These are phyloP conservation scores for Monoraphidium neglectum DNA, from an alignment of 139 green algal species.

Conservation along the genomic window DNA sequence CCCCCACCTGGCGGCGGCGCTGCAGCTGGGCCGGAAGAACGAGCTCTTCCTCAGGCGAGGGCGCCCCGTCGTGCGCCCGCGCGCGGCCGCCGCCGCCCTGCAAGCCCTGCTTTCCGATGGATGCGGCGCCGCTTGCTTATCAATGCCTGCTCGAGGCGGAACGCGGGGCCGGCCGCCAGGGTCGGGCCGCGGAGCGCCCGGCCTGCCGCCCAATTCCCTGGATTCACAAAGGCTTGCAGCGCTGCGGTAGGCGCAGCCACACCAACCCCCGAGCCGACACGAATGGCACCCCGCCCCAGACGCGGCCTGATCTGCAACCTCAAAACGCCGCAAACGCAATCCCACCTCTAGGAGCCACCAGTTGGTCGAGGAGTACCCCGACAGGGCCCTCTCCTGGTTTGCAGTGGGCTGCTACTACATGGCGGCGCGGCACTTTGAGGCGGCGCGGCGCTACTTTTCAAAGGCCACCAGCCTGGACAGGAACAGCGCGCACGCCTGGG, in stretches of 20 bases:
- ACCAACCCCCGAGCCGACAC: no score
- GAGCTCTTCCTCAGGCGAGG: slow-evolving; percentile 84
- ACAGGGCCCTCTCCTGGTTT: slow-evolving; percentile 84
- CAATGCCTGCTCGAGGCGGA: no score
- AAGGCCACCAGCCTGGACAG: slow-evolving; percentile 84
- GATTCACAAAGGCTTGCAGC: no score
- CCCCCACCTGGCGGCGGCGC: slow-evolving; percentile 70
- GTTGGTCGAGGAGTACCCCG: slow-evolving; percentile 87
- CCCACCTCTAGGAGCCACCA: slow-evolving; percentile 43
- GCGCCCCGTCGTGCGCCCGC: no score
- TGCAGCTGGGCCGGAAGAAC: slow-evolving; percentile 87
- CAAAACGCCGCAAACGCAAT: not conserved
- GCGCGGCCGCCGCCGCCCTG: no score
- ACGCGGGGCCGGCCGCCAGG: no score
- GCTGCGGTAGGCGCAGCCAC: no score
- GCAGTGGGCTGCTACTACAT: slow-evolving; percentile 97
- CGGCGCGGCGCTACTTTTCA: slow-evolving; percentile 79
- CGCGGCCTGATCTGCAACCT: not conserved
- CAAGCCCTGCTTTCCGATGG: no score
- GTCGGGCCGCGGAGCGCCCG: no score
- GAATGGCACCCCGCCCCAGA: not conserved
- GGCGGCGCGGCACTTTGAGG: slow-evolving; percentile 59
- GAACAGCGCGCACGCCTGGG: slow-evolving; percentile 88
- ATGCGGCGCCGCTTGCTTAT: no score
- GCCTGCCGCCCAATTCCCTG: no score